Evolutionary conservation across 2,329 filamentous ascomycete species (phyloP), one percentile per base, ranked within the genome.

Genomic region (Teratosphaeriaceae sp.): DNA sequence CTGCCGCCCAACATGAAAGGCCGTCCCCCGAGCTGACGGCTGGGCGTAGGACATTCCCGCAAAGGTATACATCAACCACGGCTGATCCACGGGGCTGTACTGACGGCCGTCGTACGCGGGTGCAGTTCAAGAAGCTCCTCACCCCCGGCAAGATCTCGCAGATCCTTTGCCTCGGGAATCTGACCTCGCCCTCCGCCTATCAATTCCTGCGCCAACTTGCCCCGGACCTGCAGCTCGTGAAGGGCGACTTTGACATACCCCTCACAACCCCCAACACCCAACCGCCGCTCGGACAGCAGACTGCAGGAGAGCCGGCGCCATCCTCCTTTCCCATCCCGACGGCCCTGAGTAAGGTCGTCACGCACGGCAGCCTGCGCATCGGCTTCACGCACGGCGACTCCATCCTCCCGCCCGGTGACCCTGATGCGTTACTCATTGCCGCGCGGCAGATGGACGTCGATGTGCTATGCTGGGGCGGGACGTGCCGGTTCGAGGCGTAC

Each of bases 361-460:
- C 76, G n/a, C 81, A 84, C 60, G 81, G 81, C 40, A 75, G 72
- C 50, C 69, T 84, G 33, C 75, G 80, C 30, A 83, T 84, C 57
- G 80, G 80, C 39, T 83, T 84, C 61, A 84, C 80, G 23, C 81
- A 84, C 65, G 80, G 80, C 35, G 80, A 84, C 56, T 82, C 78
- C n/a, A 82, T 84, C 53, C 76, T 84, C 44, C 79, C 80, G n/a
- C 78, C 75, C 0, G 77, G 77, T 22, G 80, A 84, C 61, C 76
- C 80, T 19, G 80, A 84, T 59, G 76, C 75, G 30, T 58, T 84
- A 49, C 66, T 84, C 53, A 84, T 84, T 47, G 79, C 80, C 3
- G 80, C 80, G 34, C 70, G 80, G 27, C 80, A 84, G 62, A 83
- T 84, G 79, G 80, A 84, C 56, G 80, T 84, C 2, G 80, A 84